These are phyloP conservation scores for Pittosporum tobira DNA, from an alignment of 129 eudicot genomes.

Conservation along the genomic window DNA sequence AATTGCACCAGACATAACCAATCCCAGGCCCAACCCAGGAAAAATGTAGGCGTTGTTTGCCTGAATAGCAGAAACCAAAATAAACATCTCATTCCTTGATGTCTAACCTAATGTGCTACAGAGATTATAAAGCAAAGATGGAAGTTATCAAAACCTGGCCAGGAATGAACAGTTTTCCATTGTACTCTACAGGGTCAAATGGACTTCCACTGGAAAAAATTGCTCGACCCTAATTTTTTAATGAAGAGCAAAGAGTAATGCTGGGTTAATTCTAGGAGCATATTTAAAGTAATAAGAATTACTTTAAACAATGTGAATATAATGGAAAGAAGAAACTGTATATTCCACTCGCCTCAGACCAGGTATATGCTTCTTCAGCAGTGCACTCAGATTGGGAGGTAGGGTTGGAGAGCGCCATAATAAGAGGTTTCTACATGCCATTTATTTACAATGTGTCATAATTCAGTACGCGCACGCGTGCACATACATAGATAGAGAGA, in stretches of 20 bases:
- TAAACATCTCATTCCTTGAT: neutral
- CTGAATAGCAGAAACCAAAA: slow-evolving; percentile 21
- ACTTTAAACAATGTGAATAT: slow-evolving; percentile 8
- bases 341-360: slow-evolving; percentile 54
- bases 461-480: neutral
- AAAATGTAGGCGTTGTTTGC: slow-evolving; percentile 86
- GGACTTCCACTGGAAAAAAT: slow-evolving; percentile 94
- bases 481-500: neutral
- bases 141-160: slow-evolving; percentile 60
- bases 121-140: neutral
- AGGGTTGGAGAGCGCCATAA: slow-evolving; percentile 90
- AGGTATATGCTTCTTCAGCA: slow-evolving; percentile 94
- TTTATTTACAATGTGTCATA: neutral
- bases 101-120: neutral
- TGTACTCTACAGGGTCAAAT: slow-evolving; percentile 63
- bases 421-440: slow-evolving; percentile 68
- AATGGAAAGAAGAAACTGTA: neutral
- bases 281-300: neutral
- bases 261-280: neutral
- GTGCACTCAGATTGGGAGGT: slow-evolving; percentile 94
- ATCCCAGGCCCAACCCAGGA: slow-evolving; percentile 86
- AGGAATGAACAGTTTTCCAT: slow-evolving; percentile 60
- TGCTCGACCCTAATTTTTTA: slow-evolving; percentile 53
- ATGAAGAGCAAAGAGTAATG: neutral
- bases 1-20: slow-evolving; percentile 75